A percentile compares a stretch with the other conserved stretches of the same genome.
Evolutionary conservation across 2,329 filamentous ascomycete genomes (phyloP).

Genomic region (Ascochyta clinopodiicola): DNA sequence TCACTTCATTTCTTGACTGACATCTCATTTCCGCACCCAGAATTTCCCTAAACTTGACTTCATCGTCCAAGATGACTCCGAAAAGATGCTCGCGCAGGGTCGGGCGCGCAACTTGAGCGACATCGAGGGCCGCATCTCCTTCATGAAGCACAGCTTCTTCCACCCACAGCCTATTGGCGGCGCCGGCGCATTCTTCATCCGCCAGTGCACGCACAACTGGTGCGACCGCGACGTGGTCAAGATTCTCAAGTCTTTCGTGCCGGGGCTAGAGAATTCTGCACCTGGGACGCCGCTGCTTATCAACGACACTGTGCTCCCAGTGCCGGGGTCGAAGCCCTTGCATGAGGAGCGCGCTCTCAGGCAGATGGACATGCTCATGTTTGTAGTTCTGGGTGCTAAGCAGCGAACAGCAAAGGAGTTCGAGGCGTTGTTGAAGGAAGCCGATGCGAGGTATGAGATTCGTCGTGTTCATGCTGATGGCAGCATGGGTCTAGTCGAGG

Average conservation of each 20-base stretch:
- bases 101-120: slow-evolving; percentile 16
- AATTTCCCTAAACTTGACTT: slow-evolving; percentile 22
- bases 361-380: slow-evolving; percentile 44
- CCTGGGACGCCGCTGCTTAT: slow-evolving; percentile 31
- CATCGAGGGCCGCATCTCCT: slow-evolving; percentile 24
- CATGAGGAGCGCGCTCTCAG: slow-evolving; percentile 35
- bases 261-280: slow-evolving; percentile 39
- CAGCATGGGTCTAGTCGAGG: slow-evolving; percentile 27
- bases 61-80: slow-evolving; percentile 27
- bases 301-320: slow-evolving; percentile 22
- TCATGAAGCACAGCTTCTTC: slow-evolving; percentile 35
- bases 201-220: slow-evolving; percentile 53
- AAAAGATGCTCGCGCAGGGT: slow-evolving; percentile 18
- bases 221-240: slow-evolving; percentile 45
- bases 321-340: slow-evolving; percentile 20
- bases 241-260: slow-evolving; percentile 45
- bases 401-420: slow-evolving; percentile 32
- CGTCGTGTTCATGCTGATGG: slow-evolving; percentile 21
- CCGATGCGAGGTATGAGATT: slow-evolving; percentile 22
- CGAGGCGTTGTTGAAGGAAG: slow-evolving; percentile 14
- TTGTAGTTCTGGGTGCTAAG: slow-evolving; percentile 29
- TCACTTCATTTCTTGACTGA: not conserved
- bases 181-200: slow-evolving; percentile 49
- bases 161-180: slow-evolving; percentile 24
- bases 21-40: slow-evolving; percentile 4